phyloP scores from a whole-genome alignment of 768 basidiomycete species.

The Naganishia friedmannii region DNA sequence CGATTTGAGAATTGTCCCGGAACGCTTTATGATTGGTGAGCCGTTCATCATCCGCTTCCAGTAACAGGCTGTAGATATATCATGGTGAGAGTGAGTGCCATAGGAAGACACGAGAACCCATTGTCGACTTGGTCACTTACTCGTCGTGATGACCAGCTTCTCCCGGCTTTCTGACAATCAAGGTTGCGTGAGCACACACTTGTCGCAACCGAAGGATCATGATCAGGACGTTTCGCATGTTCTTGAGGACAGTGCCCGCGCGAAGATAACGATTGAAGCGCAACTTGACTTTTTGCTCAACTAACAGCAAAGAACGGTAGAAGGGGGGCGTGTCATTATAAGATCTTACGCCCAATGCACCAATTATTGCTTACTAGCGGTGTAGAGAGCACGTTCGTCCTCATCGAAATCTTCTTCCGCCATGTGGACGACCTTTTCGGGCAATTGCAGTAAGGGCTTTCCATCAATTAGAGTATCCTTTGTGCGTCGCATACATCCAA shows the following conservation, averaged over 20 bases:
- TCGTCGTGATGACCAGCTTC: conserved; percentile 54
- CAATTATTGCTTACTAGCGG: conserved; percentile 43
- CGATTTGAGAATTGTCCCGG: conserved; percentile 27
- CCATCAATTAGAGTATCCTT: conserved; percentile 68
- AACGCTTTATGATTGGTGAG: conserved; percentile 21
- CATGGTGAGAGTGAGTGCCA: neutral
- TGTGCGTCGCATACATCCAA: conserved; percentile 63
- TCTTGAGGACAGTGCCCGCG: conserved; percentile 69
- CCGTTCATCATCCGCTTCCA: conserved; percentile 42
- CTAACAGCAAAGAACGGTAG: conserved; percentile 21
- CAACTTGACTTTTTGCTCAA: conserved; percentile 53
- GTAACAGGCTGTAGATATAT: conserved; percentile 30
- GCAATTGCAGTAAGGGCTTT: conserved; percentile 65
- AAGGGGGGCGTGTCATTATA: conserved; percentile 32
- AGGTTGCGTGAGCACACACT: conserved; percentile 65
- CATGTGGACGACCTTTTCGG: conserved; percentile 59
- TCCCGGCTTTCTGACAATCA: conserved; percentile 62
- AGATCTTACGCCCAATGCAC: conserved; percentile 57
- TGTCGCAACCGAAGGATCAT: conserved; percentile 73
- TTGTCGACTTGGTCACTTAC: conserved; percentile 55
- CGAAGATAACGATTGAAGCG: conserved; percentile 65
- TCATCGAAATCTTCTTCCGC: conserved; percentile 60
- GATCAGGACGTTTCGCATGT: conserved; percentile 64
- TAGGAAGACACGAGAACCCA: neutral
- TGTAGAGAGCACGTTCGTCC: conserved; percentile 67